Evolutionary conservation across 192 early-diverging fungal genomes (phyloP).

Genomic region (Gigaspora rosea): DNA sequence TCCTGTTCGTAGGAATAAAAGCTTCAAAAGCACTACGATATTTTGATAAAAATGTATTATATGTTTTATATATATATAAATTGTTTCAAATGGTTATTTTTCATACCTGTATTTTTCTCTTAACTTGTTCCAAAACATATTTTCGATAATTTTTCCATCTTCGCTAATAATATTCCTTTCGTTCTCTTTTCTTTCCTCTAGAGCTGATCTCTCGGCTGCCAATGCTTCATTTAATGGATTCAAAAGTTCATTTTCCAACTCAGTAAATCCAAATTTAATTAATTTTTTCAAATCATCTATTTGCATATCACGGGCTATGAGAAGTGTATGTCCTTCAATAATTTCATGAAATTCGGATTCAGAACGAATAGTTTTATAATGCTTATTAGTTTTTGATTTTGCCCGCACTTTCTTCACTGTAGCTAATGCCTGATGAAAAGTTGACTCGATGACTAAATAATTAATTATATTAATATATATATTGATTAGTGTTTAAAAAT

Average conservation of each 20-base stretch:
- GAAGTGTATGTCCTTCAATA: neutral
- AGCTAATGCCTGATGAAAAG: slow-evolving; percentile 13
- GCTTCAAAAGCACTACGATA: neutral
- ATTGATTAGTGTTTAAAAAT: neutral
- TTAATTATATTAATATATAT: neutral
- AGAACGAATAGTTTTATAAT: too few relatives aligned
- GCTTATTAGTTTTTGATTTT: neutral
- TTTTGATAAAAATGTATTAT: neutral
- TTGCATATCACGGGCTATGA: slow-evolving; percentile 2
- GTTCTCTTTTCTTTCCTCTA: neutral
- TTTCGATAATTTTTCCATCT: neutral
- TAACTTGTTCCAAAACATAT: neutral
- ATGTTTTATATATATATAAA: neutral
- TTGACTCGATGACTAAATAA: slow-evolving; percentile 8
- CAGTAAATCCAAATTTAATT: neutral
- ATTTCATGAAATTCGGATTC: neutral
- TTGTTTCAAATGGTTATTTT: too few relatives aligned
- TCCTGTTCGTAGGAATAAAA: too few relatives aligned
- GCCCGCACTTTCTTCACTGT: neutral
- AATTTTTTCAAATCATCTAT: neutral
- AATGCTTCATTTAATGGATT: slow-evolving; percentile 1
- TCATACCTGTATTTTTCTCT: slow-evolving; percentile 15
- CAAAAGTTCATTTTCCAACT: neutral
- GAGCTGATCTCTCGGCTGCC: neutral
- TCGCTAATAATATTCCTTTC: neutral